phyloP scores from a whole-genome alignment of 768 basidiomycete species.

The Postia placenta region DNA sequence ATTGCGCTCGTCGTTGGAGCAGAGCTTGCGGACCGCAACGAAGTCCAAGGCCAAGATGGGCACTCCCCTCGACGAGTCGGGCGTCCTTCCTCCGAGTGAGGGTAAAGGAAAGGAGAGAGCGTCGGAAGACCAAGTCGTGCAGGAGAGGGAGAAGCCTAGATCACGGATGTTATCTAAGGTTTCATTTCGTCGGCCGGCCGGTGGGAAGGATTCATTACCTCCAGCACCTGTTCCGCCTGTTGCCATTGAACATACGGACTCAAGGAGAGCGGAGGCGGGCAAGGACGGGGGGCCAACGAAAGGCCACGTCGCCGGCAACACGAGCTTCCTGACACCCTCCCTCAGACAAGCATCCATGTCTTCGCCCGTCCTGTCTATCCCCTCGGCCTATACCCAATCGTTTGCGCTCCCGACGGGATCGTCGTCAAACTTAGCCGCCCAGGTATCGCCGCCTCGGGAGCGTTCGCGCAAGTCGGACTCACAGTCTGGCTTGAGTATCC shows the following conservation, averaged over 20 bases:
- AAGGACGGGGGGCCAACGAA: slow-evolving; percentile 32
- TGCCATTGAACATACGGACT: slow-evolving; percentile 23
- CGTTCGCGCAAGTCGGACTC: slow-evolving; percentile 36
- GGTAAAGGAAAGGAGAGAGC: slow-evolving; percentile 39
- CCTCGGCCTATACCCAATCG: slow-evolving; percentile 47
- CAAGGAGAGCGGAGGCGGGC: slow-evolving; percentile 13
- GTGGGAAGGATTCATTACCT: slow-evolving; percentile 29
- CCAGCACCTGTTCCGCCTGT: slow-evolving; percentile 30
- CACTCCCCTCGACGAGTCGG: slow-evolving; percentile 33
- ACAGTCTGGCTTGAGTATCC: slow-evolving; percentile 19
- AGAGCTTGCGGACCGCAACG: slow-evolving; percentile 59
- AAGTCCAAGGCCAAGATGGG: slow-evolving; percentile 32
- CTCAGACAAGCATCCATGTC: slow-evolving; percentile 68
- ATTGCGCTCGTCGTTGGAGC: slow-evolving; percentile 60
- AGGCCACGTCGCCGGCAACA: slow-evolving; percentile 45
- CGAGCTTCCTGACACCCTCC: slow-evolving; percentile 60
- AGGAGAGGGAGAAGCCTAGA: slow-evolving; percentile 37
- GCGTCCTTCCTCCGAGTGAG: slow-evolving; percentile 31
- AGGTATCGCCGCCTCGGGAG: slow-evolving; percentile 42
- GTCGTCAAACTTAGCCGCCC: slow-evolving; percentile 37
- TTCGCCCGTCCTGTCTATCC: slow-evolving; percentile 57
- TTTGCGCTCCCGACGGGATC: slow-evolving; percentile 39
- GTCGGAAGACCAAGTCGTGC: slow-evolving; percentile 25
- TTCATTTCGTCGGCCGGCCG: slow-evolving; percentile 35
- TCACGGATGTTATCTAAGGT: slow-evolving; percentile 48